phyloP scores from a whole-genome alignment of 2,329 filamentous ascomycete species.

The Ophiostoma sp. region DNA sequence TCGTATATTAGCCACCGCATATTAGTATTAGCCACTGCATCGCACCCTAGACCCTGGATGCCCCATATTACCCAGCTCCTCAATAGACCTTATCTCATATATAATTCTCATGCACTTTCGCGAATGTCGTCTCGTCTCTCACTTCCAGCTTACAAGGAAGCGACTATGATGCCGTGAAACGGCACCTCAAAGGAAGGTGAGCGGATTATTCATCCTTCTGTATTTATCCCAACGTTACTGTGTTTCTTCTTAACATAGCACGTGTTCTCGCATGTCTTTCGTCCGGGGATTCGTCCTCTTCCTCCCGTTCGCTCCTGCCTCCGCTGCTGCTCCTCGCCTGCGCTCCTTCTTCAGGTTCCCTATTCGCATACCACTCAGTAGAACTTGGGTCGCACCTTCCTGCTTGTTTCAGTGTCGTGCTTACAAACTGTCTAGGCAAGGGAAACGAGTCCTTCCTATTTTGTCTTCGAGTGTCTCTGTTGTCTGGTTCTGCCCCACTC shows the following conservation, averaged over 20 bases:
- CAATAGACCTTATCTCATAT: background rate
- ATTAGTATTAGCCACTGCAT: no score
- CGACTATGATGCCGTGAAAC: background rate
- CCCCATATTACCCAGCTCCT: no score
- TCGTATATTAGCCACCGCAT: no score
- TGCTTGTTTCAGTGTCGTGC: slow-evolving; percentile 19
- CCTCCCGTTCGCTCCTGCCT: background rate
- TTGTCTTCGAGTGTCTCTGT: background rate
- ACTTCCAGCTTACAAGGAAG: background rate
- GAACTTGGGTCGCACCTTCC: slow-evolving; percentile 14
- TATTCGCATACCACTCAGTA: background rate
- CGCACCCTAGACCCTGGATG: no score
- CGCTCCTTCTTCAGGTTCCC: background rate
- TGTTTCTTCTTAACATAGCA: no score
- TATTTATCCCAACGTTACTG: no score
- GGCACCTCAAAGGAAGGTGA: background rate
- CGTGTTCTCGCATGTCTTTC: background rate
- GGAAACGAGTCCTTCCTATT: slow-evolving; percentile 7
- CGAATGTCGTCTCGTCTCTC: background rate
- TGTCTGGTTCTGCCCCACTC: background rate
- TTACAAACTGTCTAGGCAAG: slow-evolving; percentile 5
- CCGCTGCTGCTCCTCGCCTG: no score
- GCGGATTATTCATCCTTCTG: background rate
- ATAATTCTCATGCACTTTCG: background rate
- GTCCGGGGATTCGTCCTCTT: background rate